Evolutionary conservation across 768 basidiomycete genomes (phyloP).

Genomic region (Rhizopogon vulgaris): DNA sequence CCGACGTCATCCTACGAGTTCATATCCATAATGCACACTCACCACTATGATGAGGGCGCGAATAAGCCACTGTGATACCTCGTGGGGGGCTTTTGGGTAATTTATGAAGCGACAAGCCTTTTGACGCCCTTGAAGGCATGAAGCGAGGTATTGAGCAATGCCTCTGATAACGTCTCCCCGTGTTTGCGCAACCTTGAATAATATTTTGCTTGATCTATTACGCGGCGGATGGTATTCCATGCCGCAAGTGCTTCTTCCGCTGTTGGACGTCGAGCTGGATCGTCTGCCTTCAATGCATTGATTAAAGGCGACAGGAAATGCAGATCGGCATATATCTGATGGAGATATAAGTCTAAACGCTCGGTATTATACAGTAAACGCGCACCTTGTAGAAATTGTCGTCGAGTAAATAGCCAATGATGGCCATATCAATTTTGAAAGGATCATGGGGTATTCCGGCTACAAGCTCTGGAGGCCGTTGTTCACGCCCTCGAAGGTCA

Average conservation of each 20-base stretch:
- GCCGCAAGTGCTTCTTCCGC: not conserved
- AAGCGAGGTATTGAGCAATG: not conserved
- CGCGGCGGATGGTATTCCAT: not conserved
- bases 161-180: not conserved
- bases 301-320: not conserved
- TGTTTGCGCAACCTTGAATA: not conserved
- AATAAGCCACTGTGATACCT: not conserved
- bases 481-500: conserved; percentile 9
- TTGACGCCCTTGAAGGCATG: not conserved
- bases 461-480: conserved; percentile 17
- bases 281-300: not conserved
- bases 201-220: not conserved
- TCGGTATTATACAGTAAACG: not conserved
- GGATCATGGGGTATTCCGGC: conserved; percentile 18
- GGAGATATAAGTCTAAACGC: not conserved
- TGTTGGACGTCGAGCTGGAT: not conserved
- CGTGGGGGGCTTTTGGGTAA: not conserved
- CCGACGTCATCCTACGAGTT: not conserved
- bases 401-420: conserved; percentile 18
- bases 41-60: not conserved
- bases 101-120: not conserved
- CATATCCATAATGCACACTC: not conserved
- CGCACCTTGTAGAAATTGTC: conserved; percentile 10
- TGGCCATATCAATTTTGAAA: conserved; percentile 25
- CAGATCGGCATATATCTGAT: not conserved